Conservation (phyloP, 2,329 filamentous ascomycete species). For the Tolypocladium tropicale region DNA sequence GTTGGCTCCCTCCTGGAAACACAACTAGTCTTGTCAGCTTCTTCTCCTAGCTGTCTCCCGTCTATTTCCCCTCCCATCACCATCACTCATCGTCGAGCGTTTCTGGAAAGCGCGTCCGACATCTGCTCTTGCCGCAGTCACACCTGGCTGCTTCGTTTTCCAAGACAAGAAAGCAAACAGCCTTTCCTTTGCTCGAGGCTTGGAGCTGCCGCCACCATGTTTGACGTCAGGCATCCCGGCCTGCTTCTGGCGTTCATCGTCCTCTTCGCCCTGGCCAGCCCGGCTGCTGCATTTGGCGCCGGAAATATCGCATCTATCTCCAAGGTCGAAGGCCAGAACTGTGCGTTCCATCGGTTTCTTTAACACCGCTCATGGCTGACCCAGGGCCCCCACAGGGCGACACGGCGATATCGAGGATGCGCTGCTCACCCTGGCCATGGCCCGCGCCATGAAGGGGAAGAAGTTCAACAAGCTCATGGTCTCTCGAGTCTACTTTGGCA, state of each 20-base stretch:
- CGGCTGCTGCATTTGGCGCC: constrained; percentile 70
- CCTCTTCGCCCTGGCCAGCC: constrained; percentile 56
- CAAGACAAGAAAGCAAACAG: background rate
- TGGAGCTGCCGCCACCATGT: constrained; percentile 27
- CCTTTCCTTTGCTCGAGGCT: background rate
- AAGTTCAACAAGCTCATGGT: constrained; percentile 85
- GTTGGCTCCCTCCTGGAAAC: background rate
- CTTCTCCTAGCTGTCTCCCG: background rate
- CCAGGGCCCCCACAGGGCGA: constrained; percentile 41
- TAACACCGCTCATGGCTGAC: background rate
- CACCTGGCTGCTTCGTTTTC: background rate
- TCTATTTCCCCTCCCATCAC: background rate
- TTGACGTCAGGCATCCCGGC: constrained; percentile 35
- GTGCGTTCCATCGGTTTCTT: constrained; percentile 28
- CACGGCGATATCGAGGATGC: constrained; percentile 92
- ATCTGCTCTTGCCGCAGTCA: background rate
- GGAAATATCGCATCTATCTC: constrained; percentile 79
- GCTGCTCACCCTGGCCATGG: constrained; percentile 59
- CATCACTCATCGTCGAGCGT: background rate
- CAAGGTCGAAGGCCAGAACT: constrained; percentile 76
- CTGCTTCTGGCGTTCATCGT: constrained; percentile 46
- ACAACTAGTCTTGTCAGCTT: background rate
- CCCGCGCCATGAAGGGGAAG: constrained; percentile 46
- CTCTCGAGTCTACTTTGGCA: constrained; percentile 88
- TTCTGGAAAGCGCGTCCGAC: background rate